Evolutionary conservation across 441 rosid species (phyloP), one percentile per base, ranked within the genome.

Genomic region (Capsella rubella): DNA sequence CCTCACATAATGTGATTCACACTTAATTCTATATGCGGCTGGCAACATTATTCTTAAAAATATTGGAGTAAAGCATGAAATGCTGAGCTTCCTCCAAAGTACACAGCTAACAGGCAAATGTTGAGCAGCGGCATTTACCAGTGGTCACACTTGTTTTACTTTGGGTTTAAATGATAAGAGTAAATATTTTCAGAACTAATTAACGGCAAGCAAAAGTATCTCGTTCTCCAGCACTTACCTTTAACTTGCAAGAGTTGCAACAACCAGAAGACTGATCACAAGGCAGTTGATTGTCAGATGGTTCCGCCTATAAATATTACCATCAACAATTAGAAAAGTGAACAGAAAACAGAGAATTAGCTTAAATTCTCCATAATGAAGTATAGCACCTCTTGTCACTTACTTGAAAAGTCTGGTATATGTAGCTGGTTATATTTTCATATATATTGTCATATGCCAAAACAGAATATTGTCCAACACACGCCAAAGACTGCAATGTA

Each of bases 401-500:
- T 87, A 91, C 99, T 84, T 84, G 84, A 72, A 93, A 85, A 69
- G 84, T 76, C 42, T 66, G 79, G 74, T 72, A 78, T 55, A 89
- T 75, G 45, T 84, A 85, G 47, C 85, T 81, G 69, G 84, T 82
- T 79, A 96, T 81, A 79, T 84, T 85, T 73, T 74, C 81, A 74
- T 86, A 80, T 71, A 80, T 83, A 80, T 78, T 78, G 80, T 90
- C 97, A 76, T 85, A 91, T 69, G 84, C 81, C 54, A 76, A 81
- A 67, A 85, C 84, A 69, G 90, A 91, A 82, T 83, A 82, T 78
- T 89, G 97, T 13, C 94, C 85, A 74, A 88, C 79, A 79, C 96
- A 90, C 52, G 97, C 97, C 89, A 96, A 77, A 54, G 99, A 91
- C 79, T 96, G 97, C 86, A 96, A 82, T 73, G 83, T 82, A 53